Conservation (phyloP, 768 basidiomycete genomes). For the Auricularia cornea region DNA sequence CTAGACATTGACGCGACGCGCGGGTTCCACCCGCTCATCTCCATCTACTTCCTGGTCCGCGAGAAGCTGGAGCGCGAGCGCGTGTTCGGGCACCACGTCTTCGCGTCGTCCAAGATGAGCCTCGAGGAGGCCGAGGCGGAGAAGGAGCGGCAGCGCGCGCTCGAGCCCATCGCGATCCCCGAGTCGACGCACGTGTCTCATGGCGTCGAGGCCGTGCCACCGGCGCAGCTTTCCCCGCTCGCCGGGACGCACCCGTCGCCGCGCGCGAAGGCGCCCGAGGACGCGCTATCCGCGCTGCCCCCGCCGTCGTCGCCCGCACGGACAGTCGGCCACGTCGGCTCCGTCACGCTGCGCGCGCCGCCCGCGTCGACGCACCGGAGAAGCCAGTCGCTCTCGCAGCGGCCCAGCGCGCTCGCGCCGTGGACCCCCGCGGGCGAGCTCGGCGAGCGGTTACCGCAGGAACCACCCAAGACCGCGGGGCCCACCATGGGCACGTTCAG, state of each 20-base stretch:
- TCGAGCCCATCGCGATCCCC: background rate
- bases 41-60: constrained; percentile 91
- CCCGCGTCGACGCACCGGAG: constrained; percentile 71
- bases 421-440: constrained; percentile 34
- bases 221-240: constrained; percentile 47
- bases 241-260: constrained; percentile 76
- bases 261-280: constrained; percentile 76
- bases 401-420: constrained; percentile 46
- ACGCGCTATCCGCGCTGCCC: constrained; percentile 28
- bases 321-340: constrained; percentile 10
- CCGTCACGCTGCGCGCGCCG: constrained; percentile 40
- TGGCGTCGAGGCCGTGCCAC: background rate
- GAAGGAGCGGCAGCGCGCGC: background rate
- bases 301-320: constrained; percentile 37
- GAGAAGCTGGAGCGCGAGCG: constrained; percentile 94
- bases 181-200: background rate
- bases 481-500: constrained; percentile 54
- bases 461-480: constrained; percentile 51
- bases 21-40: constrained; percentile 90
- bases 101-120: constrained; percentile 85
- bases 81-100: constrained; percentile 89
- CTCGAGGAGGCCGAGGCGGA: constrained; percentile 23
- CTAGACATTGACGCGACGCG: constrained; percentile 61
- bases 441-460: constrained; percentile 34
- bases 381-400: constrained; percentile 76